A percentile compares a stretch with the other conserved stretches of the same genome.
phyloP scores from a whole-genome alignment of 208 protist species.

The Leishmania amazonensis region DNA sequence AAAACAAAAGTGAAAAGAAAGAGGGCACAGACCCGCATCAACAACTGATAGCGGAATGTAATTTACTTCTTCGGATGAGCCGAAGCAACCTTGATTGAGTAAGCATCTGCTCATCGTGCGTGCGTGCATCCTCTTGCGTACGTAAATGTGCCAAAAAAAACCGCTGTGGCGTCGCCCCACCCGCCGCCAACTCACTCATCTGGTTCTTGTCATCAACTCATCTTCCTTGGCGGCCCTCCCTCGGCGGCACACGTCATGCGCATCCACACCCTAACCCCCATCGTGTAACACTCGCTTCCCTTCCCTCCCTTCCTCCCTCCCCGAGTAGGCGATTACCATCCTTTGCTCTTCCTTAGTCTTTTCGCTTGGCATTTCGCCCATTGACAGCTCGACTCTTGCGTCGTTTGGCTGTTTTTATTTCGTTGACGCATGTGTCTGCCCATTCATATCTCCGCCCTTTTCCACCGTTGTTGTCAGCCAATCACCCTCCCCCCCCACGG shows the following conservation, averaged over 20 bases:
- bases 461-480: not conserved
- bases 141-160: not conserved
- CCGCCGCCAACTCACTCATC: not conserved
- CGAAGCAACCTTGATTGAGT: not conserved
- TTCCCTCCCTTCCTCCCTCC: not conserved
- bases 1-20: not conserved
- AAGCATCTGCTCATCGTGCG: not conserved
- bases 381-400: not conserved
- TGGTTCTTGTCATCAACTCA: not conserved
- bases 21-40: too few species aligned
- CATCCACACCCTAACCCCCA: not conserved
- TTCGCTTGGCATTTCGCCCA: not conserved
- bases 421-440: not conserved
- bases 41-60: not conserved
- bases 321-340: not conserved
- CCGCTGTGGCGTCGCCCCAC: not conserved
- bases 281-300: not conserved
- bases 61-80: not conserved
- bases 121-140: not conserved
- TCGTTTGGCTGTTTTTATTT: not conserved
- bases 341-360: constrained; percentile 3
- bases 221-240: not conserved
- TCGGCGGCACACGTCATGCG: not conserved
- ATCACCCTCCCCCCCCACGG: not conserved
- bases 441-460: not conserved